phyloP scores from a whole-genome alignment of 352 stramenopile genomes.

The Pythium aquatile region DNA sequence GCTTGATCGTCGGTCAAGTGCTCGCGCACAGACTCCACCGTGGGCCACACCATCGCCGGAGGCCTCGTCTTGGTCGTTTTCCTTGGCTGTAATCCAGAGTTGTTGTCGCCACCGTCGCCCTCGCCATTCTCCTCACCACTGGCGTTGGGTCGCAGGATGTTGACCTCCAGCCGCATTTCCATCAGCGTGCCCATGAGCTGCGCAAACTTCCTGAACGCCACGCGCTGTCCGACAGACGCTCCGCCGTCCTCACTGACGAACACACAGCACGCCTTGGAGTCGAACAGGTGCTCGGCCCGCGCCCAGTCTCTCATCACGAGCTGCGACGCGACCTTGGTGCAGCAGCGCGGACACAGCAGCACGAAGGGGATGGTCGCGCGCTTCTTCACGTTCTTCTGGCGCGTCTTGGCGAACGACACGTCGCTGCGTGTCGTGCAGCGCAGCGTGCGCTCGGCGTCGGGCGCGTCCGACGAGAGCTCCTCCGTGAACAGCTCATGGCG shows the following conservation, averaged over 20 bases:
- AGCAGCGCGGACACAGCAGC: conserved; percentile 47
- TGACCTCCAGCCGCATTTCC: conserved; percentile 1
- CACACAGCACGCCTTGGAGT: conserved; percentile 47
- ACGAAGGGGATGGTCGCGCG: conserved; percentile 49
- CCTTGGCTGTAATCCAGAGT: background rate
- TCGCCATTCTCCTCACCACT: background rate
- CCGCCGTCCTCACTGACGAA: conserved; percentile 11
- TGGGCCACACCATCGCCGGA: conserved; percentile 25
- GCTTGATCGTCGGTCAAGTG: conserved; percentile 16
- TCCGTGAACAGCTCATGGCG: conserved; percentile 35
- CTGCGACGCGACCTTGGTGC: conserved; percentile 48
- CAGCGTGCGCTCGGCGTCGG: conserved; percentile 20
- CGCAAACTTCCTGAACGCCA: conserved; percentile 20
- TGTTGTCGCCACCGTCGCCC: background rate
- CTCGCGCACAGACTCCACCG: conserved; percentile 28
- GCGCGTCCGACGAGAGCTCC: conserved; percentile 1
- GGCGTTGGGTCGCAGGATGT: conserved; percentile 7
- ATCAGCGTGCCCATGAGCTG: conserved; percentile 10
- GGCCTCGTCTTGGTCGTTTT: conserved; percentile 1
- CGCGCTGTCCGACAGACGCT: conserved; percentile 9
- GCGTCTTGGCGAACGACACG: conserved; percentile 43
- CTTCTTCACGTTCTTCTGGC: conserved; percentile 33
- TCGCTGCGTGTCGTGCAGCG: conserved; percentile 6
- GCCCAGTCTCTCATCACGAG: conserved; percentile 33
- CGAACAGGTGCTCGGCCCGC: conserved; percentile 37